Conservation (phyloP, 139 green algal species). For the Diplosphaera chodatii region DNA sequence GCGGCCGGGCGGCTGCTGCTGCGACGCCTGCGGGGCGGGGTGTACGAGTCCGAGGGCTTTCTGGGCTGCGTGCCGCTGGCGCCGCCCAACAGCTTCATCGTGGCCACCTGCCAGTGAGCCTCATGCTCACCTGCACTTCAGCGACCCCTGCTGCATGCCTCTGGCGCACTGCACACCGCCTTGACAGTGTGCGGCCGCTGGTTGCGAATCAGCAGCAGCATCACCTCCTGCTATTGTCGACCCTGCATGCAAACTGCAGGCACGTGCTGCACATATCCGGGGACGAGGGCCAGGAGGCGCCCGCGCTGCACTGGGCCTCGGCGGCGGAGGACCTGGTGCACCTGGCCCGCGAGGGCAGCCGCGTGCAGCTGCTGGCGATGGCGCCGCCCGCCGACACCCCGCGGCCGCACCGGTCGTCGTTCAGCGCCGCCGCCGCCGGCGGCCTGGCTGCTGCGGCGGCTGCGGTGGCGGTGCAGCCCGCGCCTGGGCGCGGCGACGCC, state of each 20-base stretch:
- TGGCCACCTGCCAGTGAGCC: slow-evolving; percentile 16
- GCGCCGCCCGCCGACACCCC: not conserved
- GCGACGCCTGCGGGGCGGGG: slow-evolving; percentile 14
- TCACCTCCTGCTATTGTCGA: no score
- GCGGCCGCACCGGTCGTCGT: no score
- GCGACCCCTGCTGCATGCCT: not conserved
- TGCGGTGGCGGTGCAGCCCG: no score
- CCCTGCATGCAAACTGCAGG: no score
- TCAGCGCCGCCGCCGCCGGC: no score
- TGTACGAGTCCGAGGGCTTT: slow-evolving; percentile 11
- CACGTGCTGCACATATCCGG: slow-evolving; percentile 20
- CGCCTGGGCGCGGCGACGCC: no score
- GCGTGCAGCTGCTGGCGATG: not conserved
- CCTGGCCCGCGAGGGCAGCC: not conserved
- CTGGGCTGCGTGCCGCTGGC: slow-evolving; percentile 25
- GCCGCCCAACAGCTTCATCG: slow-evolving; percentile 8
- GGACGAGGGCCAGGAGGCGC: slow-evolving; percentile 6
- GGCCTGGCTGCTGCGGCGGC: no score
- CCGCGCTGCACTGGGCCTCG: slow-evolving; percentile 9
- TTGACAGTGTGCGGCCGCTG: no score
- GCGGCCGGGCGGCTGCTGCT: slow-evolving; percentile 38
- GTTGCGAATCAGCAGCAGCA: no score
- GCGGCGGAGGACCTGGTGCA: slow-evolving; percentile 14
- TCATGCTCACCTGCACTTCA: not conserved
- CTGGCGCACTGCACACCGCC: not conserved